phyloP scores from a whole-genome alignment of 306 rosid genomes.

The Hippophae rhamnoides region DNA sequence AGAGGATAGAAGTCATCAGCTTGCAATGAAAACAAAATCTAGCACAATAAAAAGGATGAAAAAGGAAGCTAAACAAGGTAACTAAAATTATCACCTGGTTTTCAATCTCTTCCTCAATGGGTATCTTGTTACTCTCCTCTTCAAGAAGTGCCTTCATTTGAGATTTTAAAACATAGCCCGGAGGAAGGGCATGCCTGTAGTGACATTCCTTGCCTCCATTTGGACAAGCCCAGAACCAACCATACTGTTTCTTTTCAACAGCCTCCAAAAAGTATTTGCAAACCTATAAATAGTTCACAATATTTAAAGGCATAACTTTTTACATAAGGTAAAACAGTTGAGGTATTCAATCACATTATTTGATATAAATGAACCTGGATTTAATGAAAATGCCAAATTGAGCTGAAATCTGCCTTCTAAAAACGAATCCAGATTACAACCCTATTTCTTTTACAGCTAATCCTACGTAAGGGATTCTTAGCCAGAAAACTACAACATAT shows the following conservation, averaged over 20 bases:
- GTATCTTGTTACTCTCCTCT: slow-evolving; percentile 56
- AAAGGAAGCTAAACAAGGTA: background rate
- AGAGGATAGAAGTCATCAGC: background rate
- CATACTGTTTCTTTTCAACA: slow-evolving; percentile 94
- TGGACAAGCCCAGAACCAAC: slow-evolving; percentile 94
- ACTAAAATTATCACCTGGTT: slow-evolving; percentile 46
- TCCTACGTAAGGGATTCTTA: too few relatives aligned
- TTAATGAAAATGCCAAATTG: too few relatives aligned
- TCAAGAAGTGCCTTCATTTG: slow-evolving; percentile 95
- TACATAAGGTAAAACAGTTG: background rate
- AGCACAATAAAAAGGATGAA: background rate
- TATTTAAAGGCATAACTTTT: background rate
- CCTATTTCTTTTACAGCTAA: too few relatives aligned
- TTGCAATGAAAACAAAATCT: background rate
- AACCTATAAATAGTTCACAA: slow-evolving; percentile 20
- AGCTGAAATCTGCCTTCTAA: too few relatives aligned
- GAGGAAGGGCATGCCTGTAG: slow-evolving; percentile 95
- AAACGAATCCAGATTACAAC: too few relatives aligned
- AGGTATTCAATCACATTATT: background rate
- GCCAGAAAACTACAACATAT: too few relatives aligned
- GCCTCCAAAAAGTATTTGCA: slow-evolving; percentile 59
- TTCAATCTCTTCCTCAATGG: slow-evolving; percentile 90
- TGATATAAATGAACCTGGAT: background rate
- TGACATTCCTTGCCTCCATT: slow-evolving; percentile 89
- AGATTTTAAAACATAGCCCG: slow-evolving; percentile 87